Base-by-base conservation (phyloP, 371 early-diverging fungal genomes). In the Paraphysoderma sedebokerense region DNA sequence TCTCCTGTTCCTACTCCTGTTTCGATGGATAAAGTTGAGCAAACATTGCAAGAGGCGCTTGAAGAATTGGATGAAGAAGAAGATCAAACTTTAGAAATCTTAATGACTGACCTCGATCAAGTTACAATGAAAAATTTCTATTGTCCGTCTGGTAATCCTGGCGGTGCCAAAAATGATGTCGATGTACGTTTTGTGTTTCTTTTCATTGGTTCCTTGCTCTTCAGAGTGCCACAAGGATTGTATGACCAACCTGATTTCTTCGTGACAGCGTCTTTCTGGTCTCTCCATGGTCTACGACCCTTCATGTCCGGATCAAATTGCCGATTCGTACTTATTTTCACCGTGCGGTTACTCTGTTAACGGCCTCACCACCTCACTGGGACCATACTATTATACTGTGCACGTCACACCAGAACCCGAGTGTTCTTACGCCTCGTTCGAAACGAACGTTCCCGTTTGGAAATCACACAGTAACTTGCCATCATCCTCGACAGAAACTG, bases 351-450 rank as follows among this genome's bases (percentile, higher is more conserved):
- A 86, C 58, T 90, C 90, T 13, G 71, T 83, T 55, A 92, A 93
- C 56, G 91, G 83, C 3, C 60, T 92, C n/a, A 27, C 26, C 8
- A n/a, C n/a, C n/a, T n/a, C n/a, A n/a, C 48, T 65, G 9, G 70
- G 64, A 4, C 73, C 70, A 50, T 62, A 68, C 12, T 93, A 92
- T 63, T 92, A 74, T 59, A 90, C 85, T n/a, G 81, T 91, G 60
- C 95, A 93, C 55, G 92, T 93, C n/a, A 93, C 95, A n/a, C 95
- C 95, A n/a, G 95, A 93, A 63, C 78, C 73, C 20, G 66, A 73
- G 51, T 93, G 89, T 76, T 91, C 92, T n/a, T 93, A 92, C 56
- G 95, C 95, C 31, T 85, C 86, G 34, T 91, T 93, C 59, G 95
- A 93, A 65, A 85, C 88, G 40, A 88, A 85, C 55, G 73, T 90